These are phyloP conservation scores for Canna indica DNA, from an alignment of 176 grass and related monocot species.

Conservation along the genomic window DNA sequence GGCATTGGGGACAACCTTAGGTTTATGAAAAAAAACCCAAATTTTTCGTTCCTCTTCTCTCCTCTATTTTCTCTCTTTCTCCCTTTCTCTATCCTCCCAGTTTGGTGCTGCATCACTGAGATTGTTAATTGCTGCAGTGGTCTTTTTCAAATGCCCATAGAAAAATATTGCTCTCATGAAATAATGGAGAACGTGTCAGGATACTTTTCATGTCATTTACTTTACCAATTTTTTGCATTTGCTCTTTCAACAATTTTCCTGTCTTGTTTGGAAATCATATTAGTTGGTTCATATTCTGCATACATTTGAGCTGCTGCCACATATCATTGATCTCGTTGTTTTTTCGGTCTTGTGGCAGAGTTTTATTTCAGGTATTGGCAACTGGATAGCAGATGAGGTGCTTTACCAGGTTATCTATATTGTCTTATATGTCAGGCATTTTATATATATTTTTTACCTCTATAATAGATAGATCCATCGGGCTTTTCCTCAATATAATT, in stretches of 20 bases:
- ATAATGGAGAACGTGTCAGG: neutral
- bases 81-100: too few species aligned
- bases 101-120: too few species aligned
- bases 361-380: constrained; percentile 90
- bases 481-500: neutral
- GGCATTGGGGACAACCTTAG: too few species aligned
- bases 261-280: too few species aligned
- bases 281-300: constrained; percentile 5
- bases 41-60: too few species aligned
- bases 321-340: neutral
- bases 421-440: neutral
- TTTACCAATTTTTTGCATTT: too few species aligned
- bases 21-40: neutral
- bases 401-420: constrained; percentile 62
- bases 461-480: neutral
- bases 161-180: neutral
- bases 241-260: too few species aligned
- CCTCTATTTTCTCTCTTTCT: too few species aligned
- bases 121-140: neutral
- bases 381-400: constrained; percentile 92
- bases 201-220: neutral
- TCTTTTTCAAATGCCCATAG: neutral
- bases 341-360: constrained; percentile 30
- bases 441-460: neutral
- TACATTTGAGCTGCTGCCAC: neutral